Percentiles rank a stretch among this genome's conserved stretches.
These are phyloP conservation scores for Metschnikowia orientalis DNA, from an alignment of 805 yeast species.

Conservation along the genomic window DNA sequence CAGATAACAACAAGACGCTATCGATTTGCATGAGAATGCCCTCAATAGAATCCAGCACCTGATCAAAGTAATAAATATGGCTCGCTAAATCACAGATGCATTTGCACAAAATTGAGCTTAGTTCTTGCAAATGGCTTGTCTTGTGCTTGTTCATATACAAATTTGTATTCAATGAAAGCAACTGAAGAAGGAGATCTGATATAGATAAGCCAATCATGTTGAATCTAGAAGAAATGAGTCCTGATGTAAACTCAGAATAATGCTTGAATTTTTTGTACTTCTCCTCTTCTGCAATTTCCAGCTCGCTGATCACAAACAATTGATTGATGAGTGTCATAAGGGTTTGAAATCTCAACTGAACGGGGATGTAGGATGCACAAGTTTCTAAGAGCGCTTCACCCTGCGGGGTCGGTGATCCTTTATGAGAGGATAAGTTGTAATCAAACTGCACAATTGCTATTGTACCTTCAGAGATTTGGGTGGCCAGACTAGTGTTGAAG, in stretches of 20 bases:
- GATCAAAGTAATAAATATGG: constrained; percentile 83
- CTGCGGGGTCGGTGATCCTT: constrained; percentile 38
- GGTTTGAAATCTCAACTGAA: constrained; percentile 66
- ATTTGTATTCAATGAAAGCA: constrained; percentile 47
- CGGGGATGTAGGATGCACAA: constrained; percentile 76
- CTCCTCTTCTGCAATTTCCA: constrained; percentile 12
- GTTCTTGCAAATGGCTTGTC: constrained; percentile 25
- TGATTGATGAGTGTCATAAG: constrained; percentile 42
- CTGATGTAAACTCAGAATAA: constrained; percentile 45
- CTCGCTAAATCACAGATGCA: constrained; percentile 68
- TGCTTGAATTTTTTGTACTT: constrained; percentile 29
- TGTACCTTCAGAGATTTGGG: constrained; percentile 57
- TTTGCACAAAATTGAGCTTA: constrained; percentile 42
- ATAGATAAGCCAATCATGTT: constrained; percentile 86
- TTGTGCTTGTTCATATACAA: constrained; percentile 23
- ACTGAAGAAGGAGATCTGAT: constrained; percentile 64
- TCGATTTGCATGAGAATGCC: constrained; percentile 53
- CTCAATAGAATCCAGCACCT: constrained; percentile 73
- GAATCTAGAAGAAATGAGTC: constrained; percentile 68
- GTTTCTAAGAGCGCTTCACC: constrained; percentile 53
- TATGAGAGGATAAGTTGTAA: constrained; percentile 20
- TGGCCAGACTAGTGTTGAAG: constrained; percentile 60
- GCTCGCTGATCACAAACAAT: constrained; percentile 21
- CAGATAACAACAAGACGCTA: constrained; percentile 20
- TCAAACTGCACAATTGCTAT: constrained; percentile 42